Conservation (phyloP, 768 basidiomycete species). For the Lyophyllum atratum region DNA sequence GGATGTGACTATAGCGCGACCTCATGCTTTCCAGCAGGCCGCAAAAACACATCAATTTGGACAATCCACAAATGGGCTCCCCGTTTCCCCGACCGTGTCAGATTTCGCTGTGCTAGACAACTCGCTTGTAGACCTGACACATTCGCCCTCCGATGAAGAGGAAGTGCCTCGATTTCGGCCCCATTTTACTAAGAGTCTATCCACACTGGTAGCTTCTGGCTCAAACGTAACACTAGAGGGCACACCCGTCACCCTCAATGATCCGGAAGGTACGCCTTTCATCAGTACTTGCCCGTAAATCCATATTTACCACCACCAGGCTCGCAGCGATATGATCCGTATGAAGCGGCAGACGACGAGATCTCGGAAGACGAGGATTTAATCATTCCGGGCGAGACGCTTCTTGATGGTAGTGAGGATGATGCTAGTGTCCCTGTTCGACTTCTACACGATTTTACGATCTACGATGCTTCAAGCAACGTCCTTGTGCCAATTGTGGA, state of each 20-base stretch:
- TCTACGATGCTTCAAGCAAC: conserved; percentile 44
- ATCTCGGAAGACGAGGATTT: conserved; percentile 42
- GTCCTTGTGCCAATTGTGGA: conserved; percentile 41
- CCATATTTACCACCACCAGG: neutral
- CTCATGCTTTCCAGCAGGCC: neutral
- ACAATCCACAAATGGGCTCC: neutral
- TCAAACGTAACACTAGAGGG: conserved; percentile 16
- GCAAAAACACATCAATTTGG: neutral
- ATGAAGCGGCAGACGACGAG: conserved; percentile 27
- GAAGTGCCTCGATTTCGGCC: neutral
- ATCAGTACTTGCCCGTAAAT: neutral
- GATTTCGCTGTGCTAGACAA: conserved; percentile 8
- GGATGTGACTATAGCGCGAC: neutral
- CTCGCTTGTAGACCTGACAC: neutral
- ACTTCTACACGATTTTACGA: conserved; percentile 50
- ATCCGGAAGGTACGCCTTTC: neutral
- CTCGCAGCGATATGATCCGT: conserved; percentile 14
- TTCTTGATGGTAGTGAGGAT: neutral
- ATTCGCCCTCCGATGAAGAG: neutral
- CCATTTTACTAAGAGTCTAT: neutral
- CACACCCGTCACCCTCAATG: neutral
- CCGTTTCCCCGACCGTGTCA: conserved; percentile 18
- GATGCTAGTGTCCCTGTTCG: conserved; percentile 55
- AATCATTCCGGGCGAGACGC: conserved; percentile 44
- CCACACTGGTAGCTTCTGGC: conserved; percentile 7